phyloP scores from a whole-genome alignment of 208 protist species.

The Trypanosoma cruzi region DNA sequence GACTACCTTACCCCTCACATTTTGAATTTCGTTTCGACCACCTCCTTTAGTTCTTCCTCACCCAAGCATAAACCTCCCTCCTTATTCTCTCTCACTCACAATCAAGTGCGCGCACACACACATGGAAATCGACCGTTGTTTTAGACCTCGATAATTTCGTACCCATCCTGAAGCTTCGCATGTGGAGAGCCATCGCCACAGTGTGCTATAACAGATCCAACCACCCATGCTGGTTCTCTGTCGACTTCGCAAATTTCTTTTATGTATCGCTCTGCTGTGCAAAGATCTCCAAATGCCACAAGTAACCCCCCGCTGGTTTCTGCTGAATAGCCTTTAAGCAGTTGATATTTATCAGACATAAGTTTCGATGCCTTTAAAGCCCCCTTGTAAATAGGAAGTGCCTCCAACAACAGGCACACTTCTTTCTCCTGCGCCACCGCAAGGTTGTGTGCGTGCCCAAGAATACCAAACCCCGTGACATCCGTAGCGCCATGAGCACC shows the following conservation, averaged over 20 bases:
- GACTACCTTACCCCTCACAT: neutral
- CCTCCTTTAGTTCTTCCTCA: no score
- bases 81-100: neutral
- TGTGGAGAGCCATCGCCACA: slow-evolving; percentile 34
- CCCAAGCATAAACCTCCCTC: neutral
- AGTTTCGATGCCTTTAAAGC: slow-evolving; percentile 80
- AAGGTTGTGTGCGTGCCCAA: slow-evolving; percentile 95
- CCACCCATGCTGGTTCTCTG: slow-evolving; percentile 81
- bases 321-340: slow-evolving; percentile 90
- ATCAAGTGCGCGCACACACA: neutral
- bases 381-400: slow-evolving; percentile 86
- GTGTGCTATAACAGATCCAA: slow-evolving; percentile 67
- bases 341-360: slow-evolving; percentile 84
- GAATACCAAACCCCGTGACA: slow-evolving; percentile 97
- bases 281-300: slow-evolving; percentile 62
- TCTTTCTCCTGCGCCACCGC: slow-evolving; percentile 71
- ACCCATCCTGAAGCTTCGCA: slow-evolving; percentile 49
- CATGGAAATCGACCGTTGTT: neutral
- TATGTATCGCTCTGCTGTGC: slow-evolving; percentile 70
- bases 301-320: slow-evolving; percentile 97
- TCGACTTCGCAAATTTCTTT: slow-evolving; percentile 75
- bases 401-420: slow-evolving; percentile 76
- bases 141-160: slow-evolving; percentile 73
- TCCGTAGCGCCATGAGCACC: slow-evolving; percentile 94
- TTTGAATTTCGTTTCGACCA: neutral